Base-by-base conservation (phyloP, 2,329 filamentous ascomycete species). In the Orbilia ellipsospora region DNA sequence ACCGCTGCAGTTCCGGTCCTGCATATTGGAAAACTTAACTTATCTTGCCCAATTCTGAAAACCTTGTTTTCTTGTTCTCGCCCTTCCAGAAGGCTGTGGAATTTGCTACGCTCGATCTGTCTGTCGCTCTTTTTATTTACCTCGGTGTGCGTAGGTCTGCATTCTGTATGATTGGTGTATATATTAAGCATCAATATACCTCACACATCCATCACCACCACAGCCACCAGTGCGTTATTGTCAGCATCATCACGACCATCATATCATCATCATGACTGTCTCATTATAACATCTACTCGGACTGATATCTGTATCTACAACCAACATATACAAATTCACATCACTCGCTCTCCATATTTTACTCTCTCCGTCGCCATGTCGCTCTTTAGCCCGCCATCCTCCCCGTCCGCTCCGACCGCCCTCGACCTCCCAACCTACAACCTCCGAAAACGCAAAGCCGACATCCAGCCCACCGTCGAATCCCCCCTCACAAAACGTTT, bases 401-500 rank as follows among this genome's bases (percentile, higher is more conserved):
- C 72, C 4, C 57, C 67, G 0, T 60, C 60, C 52, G 31, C 60
- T 18, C 60, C 59, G 16, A 23, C 59, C 28, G 57, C 56, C 57
- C 23, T 40, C 42, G 23, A 57, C 61, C 45, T 48, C 50, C 31
- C 40, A 8, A 40, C 52, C 8, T 75, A 75, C 72, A 75, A 63
- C 66, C 77, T 67, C 48, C 72, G 72, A 56, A 75, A 75, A 48
- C 72, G 72, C 36, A 75, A 69, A 36, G 75, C 73, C 69, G 59
- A 77, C 67, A 78, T 77, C 63, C 70, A 26, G 45, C 31, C 50
- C 77, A 36, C 79, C 59, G 78, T 80, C 52, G 63, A 79, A 73
- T 62, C 78, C 77, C 78, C 78, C 57, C 80, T 82, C 66, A 80
- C 78, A 57, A 60, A 44, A 64, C 70, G 56, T 73, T 82, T 90